Percentiles rank a stretch among this genome's conserved stretches.
phyloP scores from a whole-genome alignment of 345 rosid genomes.

The Citrus maxima region DNA sequence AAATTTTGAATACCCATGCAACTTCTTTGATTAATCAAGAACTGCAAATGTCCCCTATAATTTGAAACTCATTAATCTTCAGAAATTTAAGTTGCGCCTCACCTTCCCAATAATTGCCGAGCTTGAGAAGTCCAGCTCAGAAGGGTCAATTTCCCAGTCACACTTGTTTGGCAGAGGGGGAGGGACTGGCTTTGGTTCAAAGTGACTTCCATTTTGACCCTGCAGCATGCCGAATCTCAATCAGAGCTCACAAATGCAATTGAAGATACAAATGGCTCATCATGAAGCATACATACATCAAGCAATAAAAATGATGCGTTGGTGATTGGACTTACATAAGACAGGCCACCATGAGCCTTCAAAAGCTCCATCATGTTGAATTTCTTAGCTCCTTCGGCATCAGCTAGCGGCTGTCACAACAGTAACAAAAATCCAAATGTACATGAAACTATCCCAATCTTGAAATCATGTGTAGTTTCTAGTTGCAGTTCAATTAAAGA shows the following conservation, averaged over 20 bases:
- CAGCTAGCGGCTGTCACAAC: constrained; percentile 82
- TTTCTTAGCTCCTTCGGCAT: constrained; percentile 97
- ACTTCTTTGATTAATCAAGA: neutral
- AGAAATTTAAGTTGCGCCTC: constrained; percentile 9
- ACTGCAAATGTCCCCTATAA: neutral
- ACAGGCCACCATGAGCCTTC: constrained; percentile 80
- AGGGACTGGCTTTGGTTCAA: constrained; percentile 92
- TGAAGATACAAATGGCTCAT: neutral
- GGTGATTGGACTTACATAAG: constrained; percentile 63
- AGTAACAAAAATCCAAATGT: constrained; percentile 7
- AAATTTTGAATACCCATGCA: neutral
- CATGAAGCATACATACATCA: neutral
- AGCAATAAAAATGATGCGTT: neutral
- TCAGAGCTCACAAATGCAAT: constrained; percentile 7
- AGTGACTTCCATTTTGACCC: constrained; percentile 99
- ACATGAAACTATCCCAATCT: neutral
- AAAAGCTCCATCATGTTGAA: constrained; percentile 66
- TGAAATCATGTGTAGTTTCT: neutral
- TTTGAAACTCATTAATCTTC: constrained; percentile 3
- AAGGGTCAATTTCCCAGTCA: constrained; percentile 98
- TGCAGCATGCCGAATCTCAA: constrained; percentile 31
- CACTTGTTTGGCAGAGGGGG: constrained; percentile 96
- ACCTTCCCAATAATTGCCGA: constrained; percentile 89
- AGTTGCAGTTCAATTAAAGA: neutral
- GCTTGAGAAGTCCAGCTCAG: constrained; percentile 89